Base-by-base conservation (phyloP, 1,284 basidiomycete genomes). In the Ustilago xerochloae region DNA sequence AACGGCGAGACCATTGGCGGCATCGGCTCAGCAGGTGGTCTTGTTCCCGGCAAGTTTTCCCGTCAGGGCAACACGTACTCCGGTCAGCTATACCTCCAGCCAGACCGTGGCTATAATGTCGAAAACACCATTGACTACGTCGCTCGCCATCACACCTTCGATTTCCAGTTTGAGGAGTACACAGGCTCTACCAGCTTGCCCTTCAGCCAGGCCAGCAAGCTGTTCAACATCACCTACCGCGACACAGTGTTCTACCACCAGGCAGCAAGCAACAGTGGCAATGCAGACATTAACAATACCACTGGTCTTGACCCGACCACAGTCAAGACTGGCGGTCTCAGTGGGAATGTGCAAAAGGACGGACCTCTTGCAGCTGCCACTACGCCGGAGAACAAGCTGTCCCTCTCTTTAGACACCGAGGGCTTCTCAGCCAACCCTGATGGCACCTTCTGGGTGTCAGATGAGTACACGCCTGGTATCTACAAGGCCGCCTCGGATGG, bases 381-480 rank as follows among this genome's bases (percentile, higher is more conserved):
- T 68, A 84, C 87, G 36, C 89, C 87, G 61, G 20, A 41, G 16
- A 60, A 33, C 18, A 10, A 52, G 0, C 15, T 36, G 7, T 50
- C 67, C 32, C 82, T 91, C 39, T 86, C 87, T 0, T 73, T 90
- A 15, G 90, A 92, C 75, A 84, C 87, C 0, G 90, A 92, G 77
- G 90, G 90, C 3, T 80, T 91, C 3, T 88, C 88, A 1, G 82
- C 88, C 3, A 88, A 89, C 70, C 76, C 83, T 0, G 90, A 91
- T 78, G 90, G 89, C 73, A 70, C 36, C 30, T 39, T 54, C 43
- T 49, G 49, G 53, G 85, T 88, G 24, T 89, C 88, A 61, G 90
- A 91, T 74, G 89, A 91, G 84, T 91, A 91, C 79, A 90, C 90
- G 0, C 89, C 90, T 4, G 90, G 90, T 78, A 88, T 91, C 78